Base-by-base conservation (phyloP, 306 rosid genomes). In the Gleditsia sinensis region DNA sequence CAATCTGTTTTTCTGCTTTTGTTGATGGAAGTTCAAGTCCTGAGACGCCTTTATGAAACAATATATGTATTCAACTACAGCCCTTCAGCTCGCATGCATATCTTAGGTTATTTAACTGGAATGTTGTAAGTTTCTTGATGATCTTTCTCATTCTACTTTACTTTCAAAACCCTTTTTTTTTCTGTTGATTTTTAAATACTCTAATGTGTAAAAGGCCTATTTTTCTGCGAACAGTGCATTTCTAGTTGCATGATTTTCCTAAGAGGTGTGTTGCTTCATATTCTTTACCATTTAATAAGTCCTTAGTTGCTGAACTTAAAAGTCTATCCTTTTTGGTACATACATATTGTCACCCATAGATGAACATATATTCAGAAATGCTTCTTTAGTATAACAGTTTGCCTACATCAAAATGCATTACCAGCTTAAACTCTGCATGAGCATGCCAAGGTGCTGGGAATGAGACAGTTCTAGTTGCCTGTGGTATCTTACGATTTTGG, bases 51-150 rank as follows among this genome's bases (percentile, higher is more conserved):
- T 37, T 82, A 72, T 76, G 97, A 94, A 78, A 80, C 87, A 6
- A 80, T 85, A 34, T 81, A 81, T 25, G 90, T 90, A 20, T 94
- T 91, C 84, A 83, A 85, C 37, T 91, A 91, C 53, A 85, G 98
- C 72, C 88, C 89, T 27, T 84, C 88, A 16, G 96, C 97, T 78
- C 84, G 89, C 63, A 94, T 91, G 98, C 97, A 94, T 76, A 57
- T 88, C 75, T 2, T 91, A 34, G 97, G 97, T 27, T 91, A 94
- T 83, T 85, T 94, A 16, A 75, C 94, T 24, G 98, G 98, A 75
- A 55, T 87, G 56, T 89, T 85, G 98, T 94, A 82, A 91, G 97
- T 82, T 78, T 50, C 37, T 74, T 74, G 46, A 37, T 63, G 54
- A 19, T 39, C 74, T 42, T 54, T 72, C 43, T 71, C 8, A n/a